phyloP scores from a whole-genome alignment of 306 rosid genomes.

The Bauhinia variegata region DNA sequence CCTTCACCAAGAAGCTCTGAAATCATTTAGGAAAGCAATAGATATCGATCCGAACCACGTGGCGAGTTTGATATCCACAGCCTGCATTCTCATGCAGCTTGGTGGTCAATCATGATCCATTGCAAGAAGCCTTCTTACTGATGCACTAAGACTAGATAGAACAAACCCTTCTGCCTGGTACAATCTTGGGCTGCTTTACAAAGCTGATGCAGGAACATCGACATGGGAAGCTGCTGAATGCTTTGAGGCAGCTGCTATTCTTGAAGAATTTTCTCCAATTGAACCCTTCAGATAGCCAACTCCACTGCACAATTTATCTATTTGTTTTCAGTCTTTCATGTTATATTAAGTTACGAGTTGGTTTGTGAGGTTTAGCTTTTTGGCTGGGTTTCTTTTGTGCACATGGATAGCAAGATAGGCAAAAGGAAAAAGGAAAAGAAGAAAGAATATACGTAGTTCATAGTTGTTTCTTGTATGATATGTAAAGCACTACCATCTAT shows the following conservation, averaged over 20 bases:
- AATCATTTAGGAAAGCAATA: conserved; percentile 69
- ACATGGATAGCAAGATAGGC: conserved; percentile 12
- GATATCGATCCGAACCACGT: conserved; percentile 77
- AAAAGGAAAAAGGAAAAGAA: conserved; percentile 13
- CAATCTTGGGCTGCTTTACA: conserved; percentile 86
- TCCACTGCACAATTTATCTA: background rate
- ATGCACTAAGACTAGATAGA: conserved; percentile 78
- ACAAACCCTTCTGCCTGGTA: conserved; percentile 81
- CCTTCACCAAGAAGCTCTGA: conserved; percentile 71
- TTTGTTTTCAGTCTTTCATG: background rate
- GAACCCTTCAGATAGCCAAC: conserved; percentile 72
- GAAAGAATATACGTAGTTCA: no score
- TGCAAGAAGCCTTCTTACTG: conserved; percentile 78
- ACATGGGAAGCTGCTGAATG: conserved; percentile 70
- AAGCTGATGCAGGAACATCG: conserved; percentile 58
- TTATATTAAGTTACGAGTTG: conserved; percentile 8
- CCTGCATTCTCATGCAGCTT: conserved; percentile 62
- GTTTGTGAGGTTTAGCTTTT: conserved; percentile 27
- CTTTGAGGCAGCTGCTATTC: conserved; percentile 77
- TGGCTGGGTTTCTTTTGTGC: background rate
- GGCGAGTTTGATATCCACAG: conserved; percentile 82
- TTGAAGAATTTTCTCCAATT: conserved; percentile 80
- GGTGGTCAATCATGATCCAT: conserved; percentile 74
- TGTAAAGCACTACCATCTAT: no score
- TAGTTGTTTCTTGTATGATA: no score